Conservation (phyloP, 257 asterid species). For the Gynochthodes officinalis region DNA sequence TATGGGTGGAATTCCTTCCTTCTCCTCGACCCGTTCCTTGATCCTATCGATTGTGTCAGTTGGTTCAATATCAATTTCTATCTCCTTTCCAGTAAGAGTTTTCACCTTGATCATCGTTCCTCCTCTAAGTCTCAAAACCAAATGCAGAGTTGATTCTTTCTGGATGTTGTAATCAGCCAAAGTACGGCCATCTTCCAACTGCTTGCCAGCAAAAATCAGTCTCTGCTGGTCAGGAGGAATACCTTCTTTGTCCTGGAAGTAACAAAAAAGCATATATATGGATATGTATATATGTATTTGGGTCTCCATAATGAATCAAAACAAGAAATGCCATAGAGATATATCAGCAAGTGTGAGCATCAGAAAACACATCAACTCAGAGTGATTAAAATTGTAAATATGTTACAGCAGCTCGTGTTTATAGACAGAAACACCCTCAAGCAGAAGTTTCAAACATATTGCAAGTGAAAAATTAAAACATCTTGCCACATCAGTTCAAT, state of each 20-base stretch:
- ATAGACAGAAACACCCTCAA: background rate
- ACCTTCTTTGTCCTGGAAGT: slow-evolving; percentile 77
- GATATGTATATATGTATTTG: no score
- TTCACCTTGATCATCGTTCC: slow-evolving; percentile 80
- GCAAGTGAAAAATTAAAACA: background rate
- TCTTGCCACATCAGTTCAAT: background rate
- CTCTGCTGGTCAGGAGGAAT: slow-evolving; percentile 77
- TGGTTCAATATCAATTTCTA: slow-evolving; percentile 66
- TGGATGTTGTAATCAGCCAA: slow-evolving; percentile 66
- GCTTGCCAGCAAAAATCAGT: slow-evolving; percentile 69
- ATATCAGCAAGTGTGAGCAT: background rate
- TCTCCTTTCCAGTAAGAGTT: slow-evolving; percentile 68
- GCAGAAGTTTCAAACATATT: background rate
- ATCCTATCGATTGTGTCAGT: slow-evolving; percentile 67
- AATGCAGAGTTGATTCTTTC: slow-evolving; percentile 65
- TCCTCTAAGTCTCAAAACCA: slow-evolving; percentile 64
- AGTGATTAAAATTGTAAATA: no score
- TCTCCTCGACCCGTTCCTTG: slow-evolving; percentile 76
- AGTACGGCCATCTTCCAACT: slow-evolving; percentile 72
- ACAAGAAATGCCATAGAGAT: background rate
- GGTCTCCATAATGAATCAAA: background rate
- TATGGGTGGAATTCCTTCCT: slow-evolving; percentile 74
- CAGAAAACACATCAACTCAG: no score
- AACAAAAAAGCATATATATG: background rate
- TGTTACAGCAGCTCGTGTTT: background rate